Evolutionary conservation across 768 basidiomycete species (phyloP).

Genomic region (Tulasnella sp.): DNA sequence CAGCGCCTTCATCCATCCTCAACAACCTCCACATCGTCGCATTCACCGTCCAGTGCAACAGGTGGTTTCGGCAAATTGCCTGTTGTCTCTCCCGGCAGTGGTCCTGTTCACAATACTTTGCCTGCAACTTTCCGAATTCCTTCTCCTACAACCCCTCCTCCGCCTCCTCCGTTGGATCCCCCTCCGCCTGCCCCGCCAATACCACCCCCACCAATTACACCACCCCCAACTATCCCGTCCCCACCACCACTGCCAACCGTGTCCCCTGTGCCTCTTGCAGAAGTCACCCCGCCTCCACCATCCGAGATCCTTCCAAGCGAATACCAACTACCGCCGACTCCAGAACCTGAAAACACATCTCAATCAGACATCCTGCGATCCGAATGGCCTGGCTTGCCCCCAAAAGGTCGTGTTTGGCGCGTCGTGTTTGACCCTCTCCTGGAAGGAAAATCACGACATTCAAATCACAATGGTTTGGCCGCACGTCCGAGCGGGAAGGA

Average conservation of each 20-base stretch:
- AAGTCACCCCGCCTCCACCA: slow-evolving; percentile 17
- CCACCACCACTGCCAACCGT: slow-evolving; percentile 7
- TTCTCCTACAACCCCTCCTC: slow-evolving; percentile 27
- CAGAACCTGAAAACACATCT: neutral
- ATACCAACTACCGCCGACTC: neutral
- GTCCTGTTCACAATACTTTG: slow-evolving; percentile 20
- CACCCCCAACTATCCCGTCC: slow-evolving; percentile 23
- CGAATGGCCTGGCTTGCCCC: slow-evolving; percentile 12
- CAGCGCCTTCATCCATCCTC: slow-evolving; percentile 27
- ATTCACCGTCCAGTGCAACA: neutral
- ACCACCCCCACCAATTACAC: slow-evolving; percentile 22
- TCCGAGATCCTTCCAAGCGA: too few relatives aligned
- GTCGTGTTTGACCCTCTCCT: slow-evolving; percentile 19
- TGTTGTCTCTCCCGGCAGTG: neutral
- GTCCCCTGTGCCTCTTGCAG: slow-evolving; percentile 23
- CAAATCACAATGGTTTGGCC: neutral
- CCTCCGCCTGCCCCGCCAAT: slow-evolving; percentile 18
- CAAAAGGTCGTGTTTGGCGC: slow-evolving; percentile 17
- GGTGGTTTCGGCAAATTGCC: neutral
- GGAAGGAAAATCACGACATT: slow-evolving; percentile 19
- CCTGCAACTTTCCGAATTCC: slow-evolving; percentile 26
- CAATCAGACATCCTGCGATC: slow-evolving; percentile 17
- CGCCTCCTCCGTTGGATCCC: slow-evolving; percentile 28
- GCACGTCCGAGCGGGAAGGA: slow-evolving; percentile 17
- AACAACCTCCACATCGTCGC: slow-evolving; percentile 1